Evolutionary conservation across 441 rosid species (phyloP).

Genomic region (Arabidopsis lyrata): DNA sequence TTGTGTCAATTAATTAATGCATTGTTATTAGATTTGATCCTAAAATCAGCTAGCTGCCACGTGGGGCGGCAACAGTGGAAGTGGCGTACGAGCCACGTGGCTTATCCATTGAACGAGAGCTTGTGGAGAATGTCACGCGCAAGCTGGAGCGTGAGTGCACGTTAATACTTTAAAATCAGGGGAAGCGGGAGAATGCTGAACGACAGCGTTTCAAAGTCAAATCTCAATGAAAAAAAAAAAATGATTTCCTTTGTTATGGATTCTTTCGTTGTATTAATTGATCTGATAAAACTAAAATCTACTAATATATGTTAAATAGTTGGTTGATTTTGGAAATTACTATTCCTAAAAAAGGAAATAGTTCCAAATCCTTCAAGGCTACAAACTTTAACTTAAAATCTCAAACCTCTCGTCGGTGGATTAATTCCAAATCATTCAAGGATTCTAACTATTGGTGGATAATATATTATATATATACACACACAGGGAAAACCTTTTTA

Average conservation of each 20-base stretch:
- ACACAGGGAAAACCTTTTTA: no score
- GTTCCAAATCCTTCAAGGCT: constrained; percentile 6
- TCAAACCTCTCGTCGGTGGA: not conserved
- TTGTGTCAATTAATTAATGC: constrained; percentile 2
- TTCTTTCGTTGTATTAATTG: no score
- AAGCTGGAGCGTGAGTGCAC: constrained; percentile 7
- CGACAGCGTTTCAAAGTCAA: no score
- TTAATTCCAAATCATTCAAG: not conserved
- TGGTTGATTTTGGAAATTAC: not conserved
- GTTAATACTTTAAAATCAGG: no score
- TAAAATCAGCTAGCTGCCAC: constrained; percentile 25
- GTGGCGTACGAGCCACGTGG: constrained; percentile 11
- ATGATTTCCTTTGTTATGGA: no score
- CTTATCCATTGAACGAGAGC: not conserved
- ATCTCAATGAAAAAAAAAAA: no score
- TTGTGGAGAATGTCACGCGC: constrained; percentile 28
- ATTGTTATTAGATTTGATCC: constrained; percentile 25
- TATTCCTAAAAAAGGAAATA: not conserved
- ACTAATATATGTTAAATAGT: not conserved
- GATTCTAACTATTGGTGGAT: not conserved
- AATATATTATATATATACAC: not conserved
- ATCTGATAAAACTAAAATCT: not conserved
- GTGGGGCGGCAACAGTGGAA: constrained; percentile 37
- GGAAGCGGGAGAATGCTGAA: no score
- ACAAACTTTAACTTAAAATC: not conserved